phyloP scores from a whole-genome alignment of 2,329 filamentous ascomycete species.

The Chaetoscypha palmicola region DNA sequence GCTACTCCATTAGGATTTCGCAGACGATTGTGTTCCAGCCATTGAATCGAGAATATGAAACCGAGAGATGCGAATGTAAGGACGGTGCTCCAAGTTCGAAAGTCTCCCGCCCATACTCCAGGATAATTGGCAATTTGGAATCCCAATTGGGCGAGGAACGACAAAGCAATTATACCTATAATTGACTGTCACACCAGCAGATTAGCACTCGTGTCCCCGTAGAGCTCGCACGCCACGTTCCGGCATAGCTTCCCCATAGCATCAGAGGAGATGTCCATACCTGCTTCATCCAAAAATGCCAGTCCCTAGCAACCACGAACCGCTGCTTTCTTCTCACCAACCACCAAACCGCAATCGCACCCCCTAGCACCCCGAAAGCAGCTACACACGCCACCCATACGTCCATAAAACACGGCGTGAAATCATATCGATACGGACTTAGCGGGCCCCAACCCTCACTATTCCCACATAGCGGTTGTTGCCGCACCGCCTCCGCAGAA shows the following conservation, averaged over 20 bases:
- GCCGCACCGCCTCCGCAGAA: slow-evolving; percentile 31
- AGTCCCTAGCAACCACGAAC: slow-evolving; percentile 67
- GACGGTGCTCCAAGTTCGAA: slow-evolving; percentile 65
- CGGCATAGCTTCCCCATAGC: background rate
- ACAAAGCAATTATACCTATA: slow-evolving; percentile 48
- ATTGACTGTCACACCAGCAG: slow-evolving; percentile 39
- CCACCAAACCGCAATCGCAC: slow-evolving; percentile 72
- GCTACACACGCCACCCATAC: slow-evolving; percentile 77
- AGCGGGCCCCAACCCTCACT: slow-evolving; percentile 92
- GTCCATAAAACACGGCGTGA: slow-evolving; percentile 96
- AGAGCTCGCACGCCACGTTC: background rate
- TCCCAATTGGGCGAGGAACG: slow-evolving; percentile 52
- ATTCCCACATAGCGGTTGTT: slow-evolving; percentile 78
- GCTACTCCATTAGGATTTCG: slow-evolving; percentile 64
- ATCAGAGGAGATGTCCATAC: slow-evolving; percentile 42
- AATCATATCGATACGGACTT: slow-evolving; percentile 81
- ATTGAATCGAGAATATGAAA: slow-evolving; percentile 61
- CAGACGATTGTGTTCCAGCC: slow-evolving; percentile 62
- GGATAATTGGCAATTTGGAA: slow-evolving; percentile 55
- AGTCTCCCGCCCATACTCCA: slow-evolving; percentile 55
- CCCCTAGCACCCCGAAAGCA: slow-evolving; percentile 70
- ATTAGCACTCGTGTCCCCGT: slow-evolving; percentile 2
- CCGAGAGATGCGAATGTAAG: slow-evolving; percentile 52
- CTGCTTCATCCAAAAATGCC: slow-evolving; percentile 91
- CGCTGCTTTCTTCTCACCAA: slow-evolving; percentile 63